phyloP scores from a whole-genome alignment of 73 alveolate species.

The Tetrahymena malaccensis region DNA sequence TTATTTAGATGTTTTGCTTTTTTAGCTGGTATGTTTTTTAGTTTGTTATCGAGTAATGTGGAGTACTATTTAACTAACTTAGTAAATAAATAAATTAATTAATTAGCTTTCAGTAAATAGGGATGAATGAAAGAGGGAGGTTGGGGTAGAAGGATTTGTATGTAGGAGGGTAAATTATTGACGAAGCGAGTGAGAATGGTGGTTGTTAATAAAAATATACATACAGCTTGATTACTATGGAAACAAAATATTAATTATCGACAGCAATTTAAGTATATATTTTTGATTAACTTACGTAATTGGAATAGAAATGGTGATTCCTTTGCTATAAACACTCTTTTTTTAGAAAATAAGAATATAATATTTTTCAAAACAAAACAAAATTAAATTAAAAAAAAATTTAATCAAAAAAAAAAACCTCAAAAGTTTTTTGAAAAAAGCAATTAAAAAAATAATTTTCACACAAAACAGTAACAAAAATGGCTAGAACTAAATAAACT shows the following conservation, averaged over 20 bases:
- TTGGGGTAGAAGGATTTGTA: not conserved
- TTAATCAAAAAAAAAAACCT: not conserved
- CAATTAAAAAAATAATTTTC: not conserved
- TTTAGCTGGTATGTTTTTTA: not conserved
- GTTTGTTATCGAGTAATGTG: not conserved
- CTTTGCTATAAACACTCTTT: not conserved
- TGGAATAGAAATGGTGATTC: not conserved
- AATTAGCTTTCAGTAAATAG: no score
- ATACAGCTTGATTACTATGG: not conserved
- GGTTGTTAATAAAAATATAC: not conserved
- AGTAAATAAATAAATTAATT: not conserved
- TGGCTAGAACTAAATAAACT: slow-evolving; percentile 95
- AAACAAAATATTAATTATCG: not conserved
- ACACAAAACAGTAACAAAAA: slow-evolving; percentile 27
- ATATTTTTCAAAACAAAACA: not conserved
- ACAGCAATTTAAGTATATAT: not conserved
- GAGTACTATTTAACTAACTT: not conserved
- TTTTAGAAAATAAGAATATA: not conserved
- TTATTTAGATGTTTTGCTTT: not conserved
- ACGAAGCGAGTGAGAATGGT: no score
- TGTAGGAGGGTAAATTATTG: not conserved
- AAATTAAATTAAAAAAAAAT: not conserved
- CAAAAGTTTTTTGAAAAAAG: not conserved
- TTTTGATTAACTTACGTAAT: not conserved
- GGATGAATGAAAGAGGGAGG: not conserved